These are phyloP conservation scores for Venturia nashicola DNA, from an alignment of 2,329 filamentous ascomycete genomes.

Conservation along the genomic window DNA sequence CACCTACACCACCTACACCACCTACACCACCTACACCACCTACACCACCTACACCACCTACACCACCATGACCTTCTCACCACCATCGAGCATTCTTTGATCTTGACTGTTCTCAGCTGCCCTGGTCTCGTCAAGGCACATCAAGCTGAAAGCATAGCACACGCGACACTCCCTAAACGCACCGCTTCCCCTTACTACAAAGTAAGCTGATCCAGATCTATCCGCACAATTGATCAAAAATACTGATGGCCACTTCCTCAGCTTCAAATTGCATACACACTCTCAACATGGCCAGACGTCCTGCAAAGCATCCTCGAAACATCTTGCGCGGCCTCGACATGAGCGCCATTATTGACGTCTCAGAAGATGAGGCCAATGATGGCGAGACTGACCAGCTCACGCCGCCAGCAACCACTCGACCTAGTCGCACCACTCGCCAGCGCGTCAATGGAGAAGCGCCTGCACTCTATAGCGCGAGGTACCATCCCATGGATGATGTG, in stretches of 20 bases:
- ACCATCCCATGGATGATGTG: slow-evolving; percentile 6
- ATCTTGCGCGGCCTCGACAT: background rate
- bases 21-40: no score
- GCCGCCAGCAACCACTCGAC: background rate
- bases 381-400: background rate
- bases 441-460: background rate
- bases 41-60: no score
- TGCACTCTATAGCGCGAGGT: background rate
- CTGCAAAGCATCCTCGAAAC: background rate
- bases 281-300: background rate
- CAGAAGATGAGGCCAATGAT: background rate
- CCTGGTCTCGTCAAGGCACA: no score
- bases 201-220: background rate
- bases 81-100: no score
- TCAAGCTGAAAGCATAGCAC: background rate
- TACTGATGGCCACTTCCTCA: background rate
- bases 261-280: background rate
- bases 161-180: background rate
- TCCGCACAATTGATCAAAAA: background rate
- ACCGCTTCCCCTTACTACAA: background rate
- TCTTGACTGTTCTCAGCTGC: no score
- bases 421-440: background rate
- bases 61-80: background rate
- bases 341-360: background rate
- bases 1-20: no score